These are phyloP conservation scores for Pseudogymnoascus sp. DNA, from an alignment of 2,329 filamentous ascomycete species.

Conservation along the genomic window DNA sequence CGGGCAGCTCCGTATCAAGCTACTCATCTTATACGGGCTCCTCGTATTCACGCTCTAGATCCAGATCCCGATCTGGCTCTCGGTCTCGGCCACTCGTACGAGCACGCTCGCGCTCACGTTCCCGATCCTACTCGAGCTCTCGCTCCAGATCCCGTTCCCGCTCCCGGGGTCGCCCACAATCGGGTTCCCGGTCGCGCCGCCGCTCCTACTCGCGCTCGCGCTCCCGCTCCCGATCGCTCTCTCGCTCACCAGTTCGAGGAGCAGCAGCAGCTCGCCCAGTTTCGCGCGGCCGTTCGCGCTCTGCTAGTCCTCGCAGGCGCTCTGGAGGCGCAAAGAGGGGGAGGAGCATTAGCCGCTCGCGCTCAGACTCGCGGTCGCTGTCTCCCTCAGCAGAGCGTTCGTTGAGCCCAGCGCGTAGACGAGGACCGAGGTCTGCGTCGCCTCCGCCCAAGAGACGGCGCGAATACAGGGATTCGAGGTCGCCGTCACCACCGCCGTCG, in stretches of 20 bases:
- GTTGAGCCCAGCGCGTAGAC: background rate
- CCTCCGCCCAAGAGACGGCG: slow-evolving; percentile 23
- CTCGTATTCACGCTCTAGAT: slow-evolving; percentile 43
- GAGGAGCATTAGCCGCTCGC: slow-evolving; percentile 3
- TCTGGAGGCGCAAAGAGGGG: slow-evolving; percentile 6
- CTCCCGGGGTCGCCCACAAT: slow-evolving; percentile 22
- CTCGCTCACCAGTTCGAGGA: slow-evolving; percentile 20
- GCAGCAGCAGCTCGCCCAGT: slow-evolving; percentile 11
- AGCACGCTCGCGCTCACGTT: slow-evolving; percentile 15
- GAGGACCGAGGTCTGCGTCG: slow-evolving; percentile 21
- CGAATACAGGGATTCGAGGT: slow-evolving; percentile 14
- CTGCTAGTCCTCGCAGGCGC: slow-evolving; percentile 17
- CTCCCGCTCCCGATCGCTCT: background rate
- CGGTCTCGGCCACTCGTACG: slow-evolving; percentile 16
- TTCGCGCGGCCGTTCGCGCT: slow-evolving; percentile 1
- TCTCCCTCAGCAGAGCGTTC: background rate
- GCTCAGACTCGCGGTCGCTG: background rate
- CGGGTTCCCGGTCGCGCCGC: slow-evolving; percentile 19
- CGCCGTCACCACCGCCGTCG: slow-evolving; percentile 19
- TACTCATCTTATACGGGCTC: slow-evolving; percentile 67
- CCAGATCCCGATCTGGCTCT: slow-evolving; percentile 18
- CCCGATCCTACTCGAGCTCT: slow-evolving; percentile 15
- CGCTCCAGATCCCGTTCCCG: slow-evolving; percentile 19
- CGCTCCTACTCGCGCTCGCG: slow-evolving; percentile 19
- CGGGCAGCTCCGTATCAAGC: slow-evolving; percentile 57